Conservation (phyloP, 306 rosid genomes). For the Spatholobus suberectus region DNA sequence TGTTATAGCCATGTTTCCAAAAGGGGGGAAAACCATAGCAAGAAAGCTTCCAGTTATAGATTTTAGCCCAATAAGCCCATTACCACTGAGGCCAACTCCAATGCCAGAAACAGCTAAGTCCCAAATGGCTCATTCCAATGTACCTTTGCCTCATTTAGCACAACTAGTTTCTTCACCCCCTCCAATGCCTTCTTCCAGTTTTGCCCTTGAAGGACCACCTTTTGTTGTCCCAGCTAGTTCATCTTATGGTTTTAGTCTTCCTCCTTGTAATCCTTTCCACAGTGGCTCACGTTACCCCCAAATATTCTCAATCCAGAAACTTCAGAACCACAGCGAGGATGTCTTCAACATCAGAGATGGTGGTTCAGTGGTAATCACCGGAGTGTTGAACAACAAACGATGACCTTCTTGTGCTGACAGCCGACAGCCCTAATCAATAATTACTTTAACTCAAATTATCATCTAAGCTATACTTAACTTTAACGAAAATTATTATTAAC, state of each 20-base stretch:
- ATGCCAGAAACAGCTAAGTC: slow-evolving; percentile 62
- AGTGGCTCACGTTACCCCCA: slow-evolving; percentile 60
- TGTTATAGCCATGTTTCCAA: slow-evolving; percentile 37
- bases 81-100: slow-evolving; percentile 67
- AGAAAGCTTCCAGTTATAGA: slow-evolving; percentile 67
- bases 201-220: slow-evolving; percentile 61
- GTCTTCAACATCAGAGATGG: too few species aligned
- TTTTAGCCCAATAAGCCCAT: slow-evolving; percentile 42
- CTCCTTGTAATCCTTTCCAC: slow-evolving; percentile 71
- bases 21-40: slow-evolving; percentile 38
- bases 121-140: slow-evolving; percentile 59
- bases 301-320: slow-evolving; percentile 51
- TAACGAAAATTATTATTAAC: too few species aligned
- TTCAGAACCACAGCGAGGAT: too few species aligned
- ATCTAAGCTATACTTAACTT: too few species aligned
- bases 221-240: slow-evolving; percentile 63
- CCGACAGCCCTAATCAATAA: too few species aligned
- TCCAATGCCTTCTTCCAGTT: slow-evolving; percentile 40
- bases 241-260: slow-evolving; percentile 53
- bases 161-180: slow-evolving; percentile 58
- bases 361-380: too few species aligned
- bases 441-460: too few species aligned
- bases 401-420: too few species aligned
- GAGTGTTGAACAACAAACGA: too few species aligned
- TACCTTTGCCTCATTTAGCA: slow-evolving; percentile 60